Evolutionary conservation across 768 basidiomycete genomes (phyloP).

Genomic region (Tulasnella sp.): DNA sequence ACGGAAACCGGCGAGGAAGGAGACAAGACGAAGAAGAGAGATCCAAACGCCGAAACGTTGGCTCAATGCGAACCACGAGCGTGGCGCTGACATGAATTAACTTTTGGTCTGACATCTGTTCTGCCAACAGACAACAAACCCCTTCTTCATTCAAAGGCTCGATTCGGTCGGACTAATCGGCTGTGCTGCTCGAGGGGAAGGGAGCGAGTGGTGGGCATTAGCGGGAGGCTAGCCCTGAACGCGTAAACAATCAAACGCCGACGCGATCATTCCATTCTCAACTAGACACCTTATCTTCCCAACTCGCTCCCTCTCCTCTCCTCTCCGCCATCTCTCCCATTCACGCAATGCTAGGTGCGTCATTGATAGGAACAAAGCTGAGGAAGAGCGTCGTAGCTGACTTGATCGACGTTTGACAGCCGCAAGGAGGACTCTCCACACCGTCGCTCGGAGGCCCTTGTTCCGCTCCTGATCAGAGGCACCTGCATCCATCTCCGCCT

Average conservation of each 20-base stretch:
- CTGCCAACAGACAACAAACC: no score
- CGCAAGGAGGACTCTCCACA: constrained; percentile 3
- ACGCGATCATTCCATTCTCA: neutral
- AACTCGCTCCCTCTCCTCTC: neutral
- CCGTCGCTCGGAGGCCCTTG: constrained; percentile 8
- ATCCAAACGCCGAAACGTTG: no score
- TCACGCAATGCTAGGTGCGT: neutral
- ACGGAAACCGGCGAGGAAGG: no score
- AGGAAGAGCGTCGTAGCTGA: neutral
- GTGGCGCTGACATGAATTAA: no score
- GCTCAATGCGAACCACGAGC: no score
- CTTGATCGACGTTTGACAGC: neutral
- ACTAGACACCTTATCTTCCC: neutral
- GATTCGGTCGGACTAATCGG: no score
- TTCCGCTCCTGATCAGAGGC: neutral
- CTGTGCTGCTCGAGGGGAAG: no score
- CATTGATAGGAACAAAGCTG: neutral
- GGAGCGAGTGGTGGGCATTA: no score
- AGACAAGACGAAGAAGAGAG: no score
- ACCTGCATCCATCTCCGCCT: neutral
- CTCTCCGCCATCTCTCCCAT: neutral
- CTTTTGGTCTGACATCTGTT: no score
- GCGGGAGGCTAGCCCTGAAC: neutral
- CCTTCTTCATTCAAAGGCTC: no score
- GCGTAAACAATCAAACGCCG: neutral